Conservation (phyloP, 2,329 filamentous ascomycete species). For the Alternaria longipes region DNA sequence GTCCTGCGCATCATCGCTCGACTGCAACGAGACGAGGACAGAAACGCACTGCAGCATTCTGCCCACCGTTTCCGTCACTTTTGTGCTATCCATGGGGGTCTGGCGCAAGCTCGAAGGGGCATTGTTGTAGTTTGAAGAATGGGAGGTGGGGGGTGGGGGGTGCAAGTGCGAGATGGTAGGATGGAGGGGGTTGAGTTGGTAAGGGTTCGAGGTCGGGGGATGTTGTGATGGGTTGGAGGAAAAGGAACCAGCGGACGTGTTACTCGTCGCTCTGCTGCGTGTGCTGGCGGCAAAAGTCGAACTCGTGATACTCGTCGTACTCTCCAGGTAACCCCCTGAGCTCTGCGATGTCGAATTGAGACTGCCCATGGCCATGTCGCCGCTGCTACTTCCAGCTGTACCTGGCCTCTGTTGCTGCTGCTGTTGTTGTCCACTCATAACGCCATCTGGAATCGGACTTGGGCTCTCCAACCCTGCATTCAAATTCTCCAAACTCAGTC, state of each 20-base stretch:
- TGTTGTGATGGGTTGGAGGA: constrained; percentile 39
- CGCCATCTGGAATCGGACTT: constrained; percentile 31
- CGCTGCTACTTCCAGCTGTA: constrained; percentile 39
- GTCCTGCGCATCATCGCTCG: constrained; percentile 75
- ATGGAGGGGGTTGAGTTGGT: neutral
- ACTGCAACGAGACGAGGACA: constrained; percentile 81
- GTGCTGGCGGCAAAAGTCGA: constrained; percentile 54
- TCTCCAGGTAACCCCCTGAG: constrained; percentile 78
- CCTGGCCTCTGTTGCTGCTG: constrained; percentile 36
- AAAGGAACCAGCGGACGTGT: constrained; percentile 69
- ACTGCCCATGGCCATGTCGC: constrained; percentile 64
- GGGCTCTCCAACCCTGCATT: constrained; percentile 55
- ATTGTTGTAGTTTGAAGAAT: constrained; percentile 9
- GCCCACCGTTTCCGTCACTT: constrained; percentile 93
- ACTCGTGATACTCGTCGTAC: constrained; percentile 65
- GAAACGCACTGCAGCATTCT: constrained; percentile 96
- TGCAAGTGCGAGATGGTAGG: constrained; percentile 2
- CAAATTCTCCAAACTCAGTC: constrained; percentile 82
- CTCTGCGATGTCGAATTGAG: constrained; percentile 70
- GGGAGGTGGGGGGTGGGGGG: constrained; percentile 27
- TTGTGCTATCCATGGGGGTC: constrained; percentile 64
- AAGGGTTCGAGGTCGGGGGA: neutral
- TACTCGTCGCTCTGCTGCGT: constrained; percentile 84
- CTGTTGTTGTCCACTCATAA: neutral
- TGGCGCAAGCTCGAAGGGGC: constrained; percentile 34